These are phyloP conservation scores for Kuraishia cidri DNA, from an alignment of 805 yeast species.

Conservation along the genomic window DNA sequence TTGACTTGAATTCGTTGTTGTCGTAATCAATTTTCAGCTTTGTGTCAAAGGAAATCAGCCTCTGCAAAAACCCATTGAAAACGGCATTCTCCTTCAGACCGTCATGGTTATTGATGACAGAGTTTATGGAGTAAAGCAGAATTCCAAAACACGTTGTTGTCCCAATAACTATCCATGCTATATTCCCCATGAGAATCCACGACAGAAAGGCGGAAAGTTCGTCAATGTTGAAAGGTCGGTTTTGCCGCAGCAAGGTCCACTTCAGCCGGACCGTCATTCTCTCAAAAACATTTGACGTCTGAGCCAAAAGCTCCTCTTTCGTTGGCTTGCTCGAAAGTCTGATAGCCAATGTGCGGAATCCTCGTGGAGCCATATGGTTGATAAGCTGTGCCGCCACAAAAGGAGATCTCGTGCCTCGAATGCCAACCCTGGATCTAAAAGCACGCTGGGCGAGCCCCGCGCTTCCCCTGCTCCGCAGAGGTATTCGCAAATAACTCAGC, in stretches of 20 bases:
- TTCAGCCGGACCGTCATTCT: constrained; percentile 2
- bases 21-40: constrained; percentile 16
- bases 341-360: too few species aligned
- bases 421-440: too few species aligned
- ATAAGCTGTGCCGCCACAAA: too few species aligned
- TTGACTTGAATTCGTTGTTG: constrained; percentile 27
- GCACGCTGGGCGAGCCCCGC: too few species aligned
- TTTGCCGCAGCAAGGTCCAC: constrained; percentile 3
- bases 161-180: constrained; percentile 45
- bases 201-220: constrained; percentile 47
- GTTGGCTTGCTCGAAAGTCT: too few species aligned
- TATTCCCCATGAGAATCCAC: constrained; percentile 49
- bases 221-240: constrained; percentile 27
- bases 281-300: neutral
- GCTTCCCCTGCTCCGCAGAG: too few species aligned
- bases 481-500: too few species aligned
- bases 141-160: constrained; percentile 48
- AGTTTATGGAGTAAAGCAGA: constrained; percentile 32
- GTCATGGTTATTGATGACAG: constrained; percentile 17
- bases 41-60: constrained; percentile 22
- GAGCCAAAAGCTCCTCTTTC: constrained; percentile 2
- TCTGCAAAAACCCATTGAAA: constrained; percentile 15
- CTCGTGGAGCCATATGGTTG: too few species aligned
- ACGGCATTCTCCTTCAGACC: constrained; percentile 12
- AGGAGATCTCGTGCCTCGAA: too few species aligned